Conservation (phyloP, 1,139 yeast species). For the Lodderomyces parapsilosis region DNA sequence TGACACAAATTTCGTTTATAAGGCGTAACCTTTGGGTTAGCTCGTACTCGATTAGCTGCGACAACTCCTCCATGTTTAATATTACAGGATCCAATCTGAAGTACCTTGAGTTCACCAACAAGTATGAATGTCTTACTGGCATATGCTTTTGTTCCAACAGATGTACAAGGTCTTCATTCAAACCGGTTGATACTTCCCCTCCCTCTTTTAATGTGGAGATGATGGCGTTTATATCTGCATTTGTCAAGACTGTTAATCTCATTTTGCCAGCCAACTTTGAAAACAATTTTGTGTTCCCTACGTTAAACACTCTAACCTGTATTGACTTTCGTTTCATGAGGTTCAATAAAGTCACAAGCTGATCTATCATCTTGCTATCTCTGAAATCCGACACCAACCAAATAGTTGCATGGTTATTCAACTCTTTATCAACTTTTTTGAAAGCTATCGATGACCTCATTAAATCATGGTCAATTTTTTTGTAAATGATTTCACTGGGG, state of each 20-base stretch:
- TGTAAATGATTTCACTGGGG: constrained; percentile 34
- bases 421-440: constrained; percentile 15
- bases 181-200: constrained; percentile 2
- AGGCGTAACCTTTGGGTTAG: constrained; percentile 30
- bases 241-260: constrained; percentile 14
- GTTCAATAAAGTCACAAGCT: constrained; percentile 35
- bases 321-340: constrained; percentile 29
- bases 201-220: constrained; percentile 10
- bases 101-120: constrained; percentile 45
- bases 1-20: constrained; percentile 27
- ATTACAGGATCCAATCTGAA: constrained; percentile 28
- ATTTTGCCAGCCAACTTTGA: constrained; percentile 5
- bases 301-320: constrained; percentile 37
- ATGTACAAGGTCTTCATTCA: neutral
- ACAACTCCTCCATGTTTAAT: constrained; percentile 21
- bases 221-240: constrained; percentile 18
- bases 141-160: constrained; percentile 23
- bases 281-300: constrained; percentile 18
- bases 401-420: constrained; percentile 29
- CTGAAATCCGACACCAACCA: constrained; percentile 61
- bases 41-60: constrained; percentile 35
- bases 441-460: constrained; percentile 22
- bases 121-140: constrained; percentile 35
- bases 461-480: constrained; percentile 28
- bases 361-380: constrained; percentile 32